Evolutionary conservation across 2,329 filamentous ascomycete genomes (phyloP).

Genomic region (Fusarium nurragi): DNA sequence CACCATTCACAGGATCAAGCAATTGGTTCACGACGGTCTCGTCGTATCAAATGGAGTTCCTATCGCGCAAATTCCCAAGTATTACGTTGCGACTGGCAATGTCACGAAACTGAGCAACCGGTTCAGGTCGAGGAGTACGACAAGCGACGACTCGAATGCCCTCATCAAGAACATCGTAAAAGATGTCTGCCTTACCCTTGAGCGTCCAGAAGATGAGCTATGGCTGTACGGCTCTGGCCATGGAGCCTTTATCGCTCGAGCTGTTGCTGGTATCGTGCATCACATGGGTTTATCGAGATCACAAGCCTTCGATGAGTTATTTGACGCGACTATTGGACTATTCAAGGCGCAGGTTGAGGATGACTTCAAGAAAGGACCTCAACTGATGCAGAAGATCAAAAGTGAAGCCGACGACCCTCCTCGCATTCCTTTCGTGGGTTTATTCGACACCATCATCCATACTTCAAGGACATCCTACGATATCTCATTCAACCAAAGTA

Average conservation of each 20-base stretch:
- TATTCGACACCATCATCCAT: constrained; percentile 33
- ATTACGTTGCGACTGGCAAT: constrained; percentile 21
- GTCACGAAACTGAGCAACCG: constrained; percentile 27
- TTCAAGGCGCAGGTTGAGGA: constrained; percentile 39
- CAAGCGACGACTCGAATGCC: constrained; percentile 25
- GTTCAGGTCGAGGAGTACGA: constrained; percentile 14
- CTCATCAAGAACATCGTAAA: constrained; percentile 36
- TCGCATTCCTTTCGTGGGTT: constrained; percentile 38
- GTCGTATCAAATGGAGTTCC: constrained; percentile 3
- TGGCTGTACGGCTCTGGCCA: constrained; percentile 42
- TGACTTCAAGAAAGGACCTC: constrained; percentile 28
- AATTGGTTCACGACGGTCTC: constrained; percentile 29
- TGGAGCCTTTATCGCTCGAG: constrained; percentile 36
- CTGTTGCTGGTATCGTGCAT: constrained; percentile 39
- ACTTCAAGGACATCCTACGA: constrained; percentile 24
- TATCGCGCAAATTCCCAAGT: constrained; percentile 31
- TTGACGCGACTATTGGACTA: constrained; percentile 23
- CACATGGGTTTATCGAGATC: constrained; percentile 27
- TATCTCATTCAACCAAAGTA: constrained; percentile 29
- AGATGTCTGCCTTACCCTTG: constrained; percentile 28
- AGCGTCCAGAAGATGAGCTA: constrained; percentile 36
- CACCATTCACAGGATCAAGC: constrained; percentile 30
- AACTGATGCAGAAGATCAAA: constrained; percentile 24
- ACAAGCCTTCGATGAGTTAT: constrained; percentile 33
- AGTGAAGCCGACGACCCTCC: constrained; percentile 16